Percentiles rank a stretch among this genome's conserved stretches.
Conservation (phyloP, 192 early-diverging fungal genomes). For the Gigaspora rosea region DNA sequence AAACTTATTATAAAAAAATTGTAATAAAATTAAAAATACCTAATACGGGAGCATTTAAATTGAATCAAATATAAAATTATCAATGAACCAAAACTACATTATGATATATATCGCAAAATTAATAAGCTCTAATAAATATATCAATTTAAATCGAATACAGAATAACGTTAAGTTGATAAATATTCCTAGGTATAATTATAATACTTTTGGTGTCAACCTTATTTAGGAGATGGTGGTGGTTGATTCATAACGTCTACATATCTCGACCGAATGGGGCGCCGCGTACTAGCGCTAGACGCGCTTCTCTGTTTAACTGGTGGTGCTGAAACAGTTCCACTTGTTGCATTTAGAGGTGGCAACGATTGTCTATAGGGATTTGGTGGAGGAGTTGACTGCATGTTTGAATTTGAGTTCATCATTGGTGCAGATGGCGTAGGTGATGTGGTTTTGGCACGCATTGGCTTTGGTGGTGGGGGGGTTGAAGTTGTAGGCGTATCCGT, state of each 20-base stretch:
- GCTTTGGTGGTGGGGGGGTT: constrained; percentile 18
- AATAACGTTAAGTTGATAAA: no score
- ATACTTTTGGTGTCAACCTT: neutral
- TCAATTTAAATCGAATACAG: no score
- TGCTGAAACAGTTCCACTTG: constrained; percentile 9
- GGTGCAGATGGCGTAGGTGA: constrained; percentile 11
- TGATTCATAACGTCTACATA: constrained; percentile 55
- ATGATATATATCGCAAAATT: no score
- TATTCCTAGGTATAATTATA: no score
- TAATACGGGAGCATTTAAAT: no score
- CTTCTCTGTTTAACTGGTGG: neutral
- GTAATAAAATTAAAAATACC: no score
- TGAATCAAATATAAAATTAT: no score
- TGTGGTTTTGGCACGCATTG: constrained; percentile 16
- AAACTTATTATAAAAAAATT: no score
- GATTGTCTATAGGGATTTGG: constrained; percentile 28
- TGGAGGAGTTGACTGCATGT: constrained; percentile 43
- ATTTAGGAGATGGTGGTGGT: neutral
- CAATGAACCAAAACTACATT: no score
- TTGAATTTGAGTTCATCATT: constrained; percentile 32
- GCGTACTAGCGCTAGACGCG: constrained; percentile 23
- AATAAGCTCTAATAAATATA: no score
- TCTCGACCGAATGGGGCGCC: constrained; percentile 39
- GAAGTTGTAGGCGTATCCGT: neutral
- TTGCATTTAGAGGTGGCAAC: constrained; percentile 29